phyloP scores from a whole-genome alignment of 2,329 filamentous ascomycete species.

The Sporothrix protearum region DNA sequence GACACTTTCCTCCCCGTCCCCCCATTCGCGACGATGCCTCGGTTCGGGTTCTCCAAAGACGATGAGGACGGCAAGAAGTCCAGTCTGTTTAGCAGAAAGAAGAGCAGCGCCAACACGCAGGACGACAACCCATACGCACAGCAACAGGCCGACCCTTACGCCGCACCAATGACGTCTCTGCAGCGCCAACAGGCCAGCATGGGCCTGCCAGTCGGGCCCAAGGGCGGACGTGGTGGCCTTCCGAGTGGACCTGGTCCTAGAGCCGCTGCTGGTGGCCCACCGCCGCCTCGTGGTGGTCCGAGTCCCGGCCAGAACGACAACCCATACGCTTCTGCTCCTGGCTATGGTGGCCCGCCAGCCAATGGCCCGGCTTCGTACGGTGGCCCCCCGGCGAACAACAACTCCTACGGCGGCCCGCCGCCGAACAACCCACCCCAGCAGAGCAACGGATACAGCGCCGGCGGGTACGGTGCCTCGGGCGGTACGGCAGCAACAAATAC shows the following conservation, averaged over 20 bases:
- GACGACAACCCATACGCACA: conserved; percentile 58
- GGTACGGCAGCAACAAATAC: conserved; percentile 56
- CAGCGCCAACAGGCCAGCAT: conserved; percentile 37
- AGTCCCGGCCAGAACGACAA: conserved; percentile 3
- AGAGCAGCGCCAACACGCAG: conserved; percentile 40
- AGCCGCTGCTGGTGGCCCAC: conserved; percentile 33
- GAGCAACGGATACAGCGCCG: conserved; percentile 49
- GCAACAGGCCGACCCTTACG: conserved; percentile 50
- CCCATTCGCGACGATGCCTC: conserved; percentile 48
- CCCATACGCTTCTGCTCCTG: conserved; percentile 12
- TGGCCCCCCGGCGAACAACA: conserved; percentile 4
- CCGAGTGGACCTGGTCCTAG: conserved; percentile 39
- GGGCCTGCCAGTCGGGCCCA: conserved; percentile 19
- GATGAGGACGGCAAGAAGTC: conserved; percentile 46
- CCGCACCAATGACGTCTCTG: conserved; percentile 48
- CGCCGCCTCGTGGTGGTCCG: conserved; percentile 37
- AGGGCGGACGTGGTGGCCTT: conserved; percentile 35
- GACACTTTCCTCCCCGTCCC: background rate
- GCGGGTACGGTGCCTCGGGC: conserved; percentile 49
- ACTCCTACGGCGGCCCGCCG: conserved; percentile 6
- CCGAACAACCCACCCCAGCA: conserved; percentile 25
- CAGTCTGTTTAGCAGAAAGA: conserved; percentile 55
- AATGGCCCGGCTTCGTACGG: conserved; percentile 1
- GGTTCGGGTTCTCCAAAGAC: conserved; percentile 54
- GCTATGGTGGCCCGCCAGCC: background rate